Percentiles rank a stretch among this genome's conserved stretches.
Evolutionary conservation across 805 yeast species (phyloP).

Genomic region (Candida glaebosa): DNA sequence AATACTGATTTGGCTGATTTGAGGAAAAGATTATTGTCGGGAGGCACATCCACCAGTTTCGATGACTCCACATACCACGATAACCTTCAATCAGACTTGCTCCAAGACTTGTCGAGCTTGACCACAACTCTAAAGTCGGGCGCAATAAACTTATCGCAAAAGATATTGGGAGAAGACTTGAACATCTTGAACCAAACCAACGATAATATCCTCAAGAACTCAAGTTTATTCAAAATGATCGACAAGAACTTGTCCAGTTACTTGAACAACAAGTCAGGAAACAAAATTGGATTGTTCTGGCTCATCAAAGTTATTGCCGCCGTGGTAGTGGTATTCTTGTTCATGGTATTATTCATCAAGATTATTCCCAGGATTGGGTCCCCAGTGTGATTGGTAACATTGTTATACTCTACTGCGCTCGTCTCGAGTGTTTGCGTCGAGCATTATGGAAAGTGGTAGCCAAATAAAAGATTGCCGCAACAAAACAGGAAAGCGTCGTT

Average conservation of each 20-base stretch:
- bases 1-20: constrained; percentile 19
- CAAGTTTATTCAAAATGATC: constrained; percentile 26
- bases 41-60: constrained; percentile 14
- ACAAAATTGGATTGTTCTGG: constrained; percentile 37
- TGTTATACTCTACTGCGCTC: too few relatives aligned
- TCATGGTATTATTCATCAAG: constrained; percentile 31
- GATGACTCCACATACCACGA: constrained; percentile 28
- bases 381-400: not conserved
- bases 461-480: too few relatives aligned
- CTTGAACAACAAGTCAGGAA: constrained; percentile 37
- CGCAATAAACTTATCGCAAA: constrained; percentile 41
- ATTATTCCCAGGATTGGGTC: constrained; percentile 33
- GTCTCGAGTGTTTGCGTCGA: too few relatives aligned
- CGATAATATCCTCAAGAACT: constrained; percentile 31
- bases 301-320: constrained; percentile 28
- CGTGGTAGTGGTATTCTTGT: constrained; percentile 24
- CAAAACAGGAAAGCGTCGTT: too few relatives aligned
- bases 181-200: constrained; percentile 29
- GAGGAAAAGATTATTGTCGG: constrained; percentile 22
- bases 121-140: constrained; percentile 46
- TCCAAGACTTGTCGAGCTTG: constrained; percentile 46
- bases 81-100: constrained; percentile 45
- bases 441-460: too few relatives aligned
- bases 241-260: constrained; percentile 37
- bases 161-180: constrained; percentile 30